Conservation (phyloP, 176 grass and related monocot species). For the Zoysia japonica region DNA sequence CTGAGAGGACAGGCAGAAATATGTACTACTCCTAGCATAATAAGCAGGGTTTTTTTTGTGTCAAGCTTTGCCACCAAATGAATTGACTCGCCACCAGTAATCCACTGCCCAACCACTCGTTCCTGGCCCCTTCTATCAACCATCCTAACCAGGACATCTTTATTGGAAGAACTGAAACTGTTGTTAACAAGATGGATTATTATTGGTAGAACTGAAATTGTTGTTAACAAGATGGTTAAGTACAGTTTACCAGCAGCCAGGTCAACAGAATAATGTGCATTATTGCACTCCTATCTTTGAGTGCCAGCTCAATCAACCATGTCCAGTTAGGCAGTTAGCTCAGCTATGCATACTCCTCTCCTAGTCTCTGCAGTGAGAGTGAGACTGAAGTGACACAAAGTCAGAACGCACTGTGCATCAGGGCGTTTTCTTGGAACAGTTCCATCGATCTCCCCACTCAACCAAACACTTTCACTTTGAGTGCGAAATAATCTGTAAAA, state of each 20-base stretch:
- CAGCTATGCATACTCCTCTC: background rate
- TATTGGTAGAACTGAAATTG: background rate
- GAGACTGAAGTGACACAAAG: conserved; percentile 33
- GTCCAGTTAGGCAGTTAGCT: background rate
- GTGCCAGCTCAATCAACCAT: conserved; percentile 42
- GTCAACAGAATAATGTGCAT: conserved; percentile 23
- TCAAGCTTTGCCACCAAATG: conserved; percentile 51
- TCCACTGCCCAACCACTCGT: conserved; percentile 29
- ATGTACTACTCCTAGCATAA: background rate
- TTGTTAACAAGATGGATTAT: background rate
- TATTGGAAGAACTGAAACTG: background rate
- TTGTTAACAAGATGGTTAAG: conserved; percentile 8
- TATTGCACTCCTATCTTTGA: conserved; percentile 21
- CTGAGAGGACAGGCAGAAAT: conserved; percentile 21
- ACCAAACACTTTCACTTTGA: conserved; percentile 35
- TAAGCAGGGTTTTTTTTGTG: background rate
- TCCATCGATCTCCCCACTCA: background rate
- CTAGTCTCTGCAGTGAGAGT: background rate
- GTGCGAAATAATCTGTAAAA: conserved; percentile 19
- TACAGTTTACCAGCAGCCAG: conserved; percentile 21
- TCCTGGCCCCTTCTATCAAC: conserved; percentile 17
- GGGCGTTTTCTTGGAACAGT: conserved; percentile 12
- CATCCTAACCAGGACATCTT: conserved; percentile 23
- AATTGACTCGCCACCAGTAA: conserved; percentile 52
- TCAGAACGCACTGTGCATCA: conserved; percentile 18